These are phyloP conservation scores for Verticillium isaacii DNA, from an alignment of 2,329 filamentous ascomycete genomes.

Conservation along the genomic window DNA sequence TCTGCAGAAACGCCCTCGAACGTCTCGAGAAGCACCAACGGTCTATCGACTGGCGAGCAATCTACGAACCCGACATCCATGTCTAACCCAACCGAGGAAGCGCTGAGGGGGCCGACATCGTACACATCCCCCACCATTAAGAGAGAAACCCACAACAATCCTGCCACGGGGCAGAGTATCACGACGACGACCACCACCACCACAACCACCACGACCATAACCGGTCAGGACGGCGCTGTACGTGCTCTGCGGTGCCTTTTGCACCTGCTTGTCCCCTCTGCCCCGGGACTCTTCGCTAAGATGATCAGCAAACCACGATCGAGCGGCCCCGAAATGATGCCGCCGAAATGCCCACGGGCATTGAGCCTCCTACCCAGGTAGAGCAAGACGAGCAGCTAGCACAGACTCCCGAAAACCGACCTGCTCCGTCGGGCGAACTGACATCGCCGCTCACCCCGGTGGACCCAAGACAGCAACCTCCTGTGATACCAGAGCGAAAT, in stretches of 20 bases:
- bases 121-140: constrained; percentile 9
- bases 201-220: constrained; percentile 12
- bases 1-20: constrained; percentile 3
- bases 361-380: neutral
- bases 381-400: neutral
- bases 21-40: constrained; percentile 5
- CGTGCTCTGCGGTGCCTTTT: constrained; percentile 3
- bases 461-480: neutral
- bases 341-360: constrained; percentile 1
- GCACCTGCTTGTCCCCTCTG: neutral
- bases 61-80: constrained; percentile 1
- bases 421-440: neutral
- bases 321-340: constrained; percentile 6
- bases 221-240: constrained; percentile 5
- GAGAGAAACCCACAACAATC: constrained; percentile 9
- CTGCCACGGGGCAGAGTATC: constrained; percentile 9
- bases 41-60: neutral
- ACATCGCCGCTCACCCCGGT: neutral
- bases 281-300: neutral
- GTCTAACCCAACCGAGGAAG: neutral
- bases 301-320: neutral
- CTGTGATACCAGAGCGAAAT: neutral
- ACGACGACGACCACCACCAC: constrained; percentile 12
- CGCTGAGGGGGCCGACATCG: constrained; percentile 4
- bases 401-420: neutral